Evolutionary conservation across 1,284 basidiomycete species (phyloP), one percentile per base, ranked within the genome.

Genomic region (Cutaneotrichosporon cavernicola): DNA sequence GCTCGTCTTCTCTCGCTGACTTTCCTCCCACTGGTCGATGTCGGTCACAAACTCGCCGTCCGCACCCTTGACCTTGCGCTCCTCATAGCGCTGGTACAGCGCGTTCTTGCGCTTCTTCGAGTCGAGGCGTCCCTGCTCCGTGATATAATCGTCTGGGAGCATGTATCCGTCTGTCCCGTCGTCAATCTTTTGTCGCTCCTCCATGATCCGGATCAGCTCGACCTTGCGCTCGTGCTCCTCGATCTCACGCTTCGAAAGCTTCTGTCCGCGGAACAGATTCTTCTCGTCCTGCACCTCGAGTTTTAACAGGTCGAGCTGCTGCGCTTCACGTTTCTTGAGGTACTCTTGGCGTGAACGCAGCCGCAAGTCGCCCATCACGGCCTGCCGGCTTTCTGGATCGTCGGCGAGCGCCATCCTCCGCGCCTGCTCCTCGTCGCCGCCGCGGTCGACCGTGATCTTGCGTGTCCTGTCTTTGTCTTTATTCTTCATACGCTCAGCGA

Each of bases 41-140:
- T 99, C 97, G 1, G 95, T 97, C 16, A 92, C 87, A 76, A 97
- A 98, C 72, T 94, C 89, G 73, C 91, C 91, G 67, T 91, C 90
- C 76, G 75, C 76, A 22, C 70, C 76, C 60, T 84, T 83, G 36
- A 89, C 89, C 65, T 98, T 96, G 49, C 83, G 83, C 65, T 99
- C 96, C 75, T 96, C 91, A 76, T 97, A 97, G 38, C 97, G 90
- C 72, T 92, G 88, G 77, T 97, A 98, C 58, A 99, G 81, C 0
- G 91, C 94, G 70, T 90, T 89, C 76, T 96, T 88, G 77, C 97
- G 96, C 82, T 93, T 95, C 83, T 97, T 95, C 81, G 88, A 90
- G 85, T 99, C 95, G 67, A 99, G 91, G 80, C 94, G 96, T n/a
- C 97, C 97, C 78, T 97, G 92, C 75, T 97, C 96, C 0, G 96